Base-by-base conservation (phyloP, 352 stramenopile species). In the Phytophthora multivora region DNA sequence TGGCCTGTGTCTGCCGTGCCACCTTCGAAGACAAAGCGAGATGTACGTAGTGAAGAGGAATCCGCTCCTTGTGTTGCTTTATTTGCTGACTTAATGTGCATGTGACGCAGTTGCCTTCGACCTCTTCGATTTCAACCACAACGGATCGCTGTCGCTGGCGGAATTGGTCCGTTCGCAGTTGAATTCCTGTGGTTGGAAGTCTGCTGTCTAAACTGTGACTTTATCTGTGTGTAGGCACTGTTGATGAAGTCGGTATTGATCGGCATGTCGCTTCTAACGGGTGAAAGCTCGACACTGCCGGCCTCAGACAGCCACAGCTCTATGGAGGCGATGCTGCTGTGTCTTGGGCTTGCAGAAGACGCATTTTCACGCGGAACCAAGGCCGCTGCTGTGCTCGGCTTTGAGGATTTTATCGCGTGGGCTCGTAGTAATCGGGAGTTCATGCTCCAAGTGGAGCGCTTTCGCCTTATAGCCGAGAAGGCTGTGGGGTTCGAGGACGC, bases 381-480 rank as follows among this genome's bases (percentile, higher is more conserved):
- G 33, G 69, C 76, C 13, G 63, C 50, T 1, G 63, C 77, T 16
- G 68, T 75, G 15, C 75, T 95, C 1, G 69, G 75, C 12, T 91
- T 87, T 40, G 84, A 93, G 33, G 87, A 90, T 40, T 94, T 96
- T 46, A 85, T 96, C 51, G 69, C 81, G 6, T 93, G 86, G 85
- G 83, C 86, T 2, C 70, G 86, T n/a, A 92, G 79, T 52, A 91
- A 94, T 35, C 85, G 86, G 2, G 84, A 82, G 35, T 94, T 96
- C 36, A 94, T 96, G 85, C 66, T 94, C 10, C 83, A 93, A 57
- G 79, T 93, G 5, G 87, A 96, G 39, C 77, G 81, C 11, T 93
- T 94, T 33, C 81, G 82, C 0, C 60, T 88, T 1, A 83, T 95
- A 26, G 80, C 79, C 0, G 80, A 91, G 52, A 93, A 89, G 13